phyloP scores from a whole-genome alignment of 1,284 basidiomycete genomes.

The Paramarasmius palmivorus region DNA sequence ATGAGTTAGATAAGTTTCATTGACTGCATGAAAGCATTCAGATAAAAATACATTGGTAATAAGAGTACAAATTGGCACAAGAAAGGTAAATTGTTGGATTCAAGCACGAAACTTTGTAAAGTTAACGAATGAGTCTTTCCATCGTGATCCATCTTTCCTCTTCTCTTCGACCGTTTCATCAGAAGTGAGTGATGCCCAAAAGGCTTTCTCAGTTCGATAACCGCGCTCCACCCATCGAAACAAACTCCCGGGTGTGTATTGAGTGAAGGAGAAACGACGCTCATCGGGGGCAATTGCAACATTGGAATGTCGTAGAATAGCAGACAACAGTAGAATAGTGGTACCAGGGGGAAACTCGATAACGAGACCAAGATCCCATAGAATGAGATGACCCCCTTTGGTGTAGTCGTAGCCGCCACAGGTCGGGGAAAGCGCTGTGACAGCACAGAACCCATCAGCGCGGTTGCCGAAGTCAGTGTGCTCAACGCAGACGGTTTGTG shows the following conservation, averaged over 20 bases:
- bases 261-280: neutral
- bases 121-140: too few relatives aligned
- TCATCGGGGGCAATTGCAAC: neutral
- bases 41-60: too few relatives aligned
- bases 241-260: slow-evolving; percentile 5
- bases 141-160: too few relatives aligned
- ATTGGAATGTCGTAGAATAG: slow-evolving; percentile 2
- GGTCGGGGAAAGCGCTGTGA: neutral
- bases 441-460: slow-evolving; percentile 2
- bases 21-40: too few relatives aligned
- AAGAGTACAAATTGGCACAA: too few relatives aligned
- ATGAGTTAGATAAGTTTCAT: too few relatives aligned
- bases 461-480: slow-evolving; percentile 9
- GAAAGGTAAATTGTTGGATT: too few relatives aligned
- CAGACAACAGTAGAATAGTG: slow-evolving; percentile 1
- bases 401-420: neutral
- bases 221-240: slow-evolving; percentile 4
- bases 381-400: slow-evolving; percentile 1
- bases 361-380: slow-evolving; percentile 1
- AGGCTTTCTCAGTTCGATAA: neutral
- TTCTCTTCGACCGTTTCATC: too few relatives aligned
- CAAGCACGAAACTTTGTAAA: too few relatives aligned
- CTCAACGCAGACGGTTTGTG: slow-evolving; percentile 1
- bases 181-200: neutral
- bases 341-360: slow-evolving; percentile 1